These are phyloP conservation scores for Diddensiella santjacobensis DNA, from an alignment of 805 yeast genomes.

Conservation along the genomic window DNA sequence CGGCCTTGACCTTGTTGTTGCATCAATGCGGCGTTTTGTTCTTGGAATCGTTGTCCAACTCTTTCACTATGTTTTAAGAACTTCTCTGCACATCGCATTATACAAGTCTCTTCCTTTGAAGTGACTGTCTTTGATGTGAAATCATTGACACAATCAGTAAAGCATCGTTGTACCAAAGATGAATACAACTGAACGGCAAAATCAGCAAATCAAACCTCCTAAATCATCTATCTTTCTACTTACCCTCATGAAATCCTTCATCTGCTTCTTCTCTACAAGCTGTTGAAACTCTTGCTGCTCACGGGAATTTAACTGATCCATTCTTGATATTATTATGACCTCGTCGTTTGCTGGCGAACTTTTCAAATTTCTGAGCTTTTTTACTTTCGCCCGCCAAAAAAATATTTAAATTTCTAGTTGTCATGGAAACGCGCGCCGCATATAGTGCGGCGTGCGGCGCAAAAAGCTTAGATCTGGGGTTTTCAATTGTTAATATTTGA, in stretches of 20 bases:
- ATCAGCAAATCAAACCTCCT: not conserved
- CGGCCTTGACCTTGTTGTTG: slow-evolving; percentile 19
- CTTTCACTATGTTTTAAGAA: slow-evolving; percentile 97
- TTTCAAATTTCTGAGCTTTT: no score
- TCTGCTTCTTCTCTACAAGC: slow-evolving; percentile 93
- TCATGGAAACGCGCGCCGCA: no score
- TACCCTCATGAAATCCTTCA: slow-evolving; percentile 97
- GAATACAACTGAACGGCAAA: slow-evolving; percentile 57
- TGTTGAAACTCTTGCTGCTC: slow-evolving; percentile 97
- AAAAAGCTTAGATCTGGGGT: no score
- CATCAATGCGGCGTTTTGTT: slow-evolving; percentile 46
- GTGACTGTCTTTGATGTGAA: slow-evolving; percentile 90
- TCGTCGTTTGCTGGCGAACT: no score
- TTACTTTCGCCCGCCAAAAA: no score
- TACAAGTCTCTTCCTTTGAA: slow-evolving; percentile 78
- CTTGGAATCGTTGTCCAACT: slow-evolving; percentile 98
- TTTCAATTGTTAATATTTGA: no score
- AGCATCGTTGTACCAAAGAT: slow-evolving; percentile 92
- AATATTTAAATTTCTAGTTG: no score
- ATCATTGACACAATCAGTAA: slow-evolving; percentile 96
- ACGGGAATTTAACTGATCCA: slow-evolving; percentile 93
- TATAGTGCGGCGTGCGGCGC: no score
- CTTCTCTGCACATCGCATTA: slow-evolving; percentile 91
- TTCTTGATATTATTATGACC: no score
- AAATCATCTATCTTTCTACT: slow-evolving; percentile 21